Conservation (phyloP, 2,329 filamentous ascomycete species). For the Penicillium digitatum region DNA sequence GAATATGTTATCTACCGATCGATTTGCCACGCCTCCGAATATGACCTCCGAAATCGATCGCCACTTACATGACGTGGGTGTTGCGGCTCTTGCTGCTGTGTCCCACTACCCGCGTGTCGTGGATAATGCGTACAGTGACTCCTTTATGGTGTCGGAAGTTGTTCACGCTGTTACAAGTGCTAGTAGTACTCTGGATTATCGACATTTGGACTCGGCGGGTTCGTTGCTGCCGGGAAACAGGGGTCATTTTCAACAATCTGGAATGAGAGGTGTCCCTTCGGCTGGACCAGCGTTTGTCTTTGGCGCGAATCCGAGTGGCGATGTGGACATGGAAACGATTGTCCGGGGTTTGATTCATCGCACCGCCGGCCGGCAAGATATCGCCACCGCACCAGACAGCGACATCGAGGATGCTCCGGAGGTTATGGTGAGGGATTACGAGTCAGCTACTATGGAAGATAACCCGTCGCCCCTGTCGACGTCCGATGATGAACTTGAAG, state of each 20-base stretch:
- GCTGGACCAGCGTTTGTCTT: constrained; percentile 19
- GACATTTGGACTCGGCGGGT: background rate
- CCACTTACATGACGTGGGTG: constrained; percentile 21
- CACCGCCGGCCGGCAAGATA: constrained; percentile 13
- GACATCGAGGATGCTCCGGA: constrained; percentile 14
- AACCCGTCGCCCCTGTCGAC: constrained; percentile 13
- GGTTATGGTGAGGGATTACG: constrained; percentile 27
- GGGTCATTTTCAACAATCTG: background rate
- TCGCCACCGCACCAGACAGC: constrained; percentile 22
- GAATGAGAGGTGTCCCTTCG: background rate
- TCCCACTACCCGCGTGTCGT: constrained; percentile 26
- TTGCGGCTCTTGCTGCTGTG: constrained; percentile 31
- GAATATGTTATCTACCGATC: background rate
- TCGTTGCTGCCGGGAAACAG: constrained; percentile 1
- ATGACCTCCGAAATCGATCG: constrained; percentile 20
- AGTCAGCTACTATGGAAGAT: constrained; percentile 17
- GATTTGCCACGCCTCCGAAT: background rate
- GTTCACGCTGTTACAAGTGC: constrained; percentile 28
- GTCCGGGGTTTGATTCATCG: constrained; percentile 20
- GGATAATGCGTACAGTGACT: constrained; percentile 15
- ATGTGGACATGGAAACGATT: constrained; percentile 18
- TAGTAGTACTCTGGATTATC: background rate
- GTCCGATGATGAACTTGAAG: constrained; percentile 30
- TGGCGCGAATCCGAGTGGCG: constrained; percentile 1
- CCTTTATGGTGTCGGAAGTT: constrained; percentile 25